Conservation (phyloP, 1,139 yeast genomes). For the Pichia sorboxylosa region DNA sequence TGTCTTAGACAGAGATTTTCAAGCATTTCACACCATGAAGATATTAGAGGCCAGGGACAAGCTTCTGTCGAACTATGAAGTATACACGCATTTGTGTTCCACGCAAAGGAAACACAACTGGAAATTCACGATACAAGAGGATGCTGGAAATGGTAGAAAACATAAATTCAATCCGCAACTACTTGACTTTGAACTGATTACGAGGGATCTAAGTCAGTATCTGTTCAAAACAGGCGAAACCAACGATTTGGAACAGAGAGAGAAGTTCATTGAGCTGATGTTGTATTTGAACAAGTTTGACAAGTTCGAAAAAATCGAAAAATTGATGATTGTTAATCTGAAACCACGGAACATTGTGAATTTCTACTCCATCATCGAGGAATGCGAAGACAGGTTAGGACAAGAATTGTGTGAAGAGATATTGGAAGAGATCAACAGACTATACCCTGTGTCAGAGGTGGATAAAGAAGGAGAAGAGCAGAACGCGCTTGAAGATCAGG, state of each 20-base stretch:
- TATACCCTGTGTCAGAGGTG: slow-evolving; percentile 31
- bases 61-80: slow-evolving; percentile 65
- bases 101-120: slow-evolving; percentile 38
- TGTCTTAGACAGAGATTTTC: no score
- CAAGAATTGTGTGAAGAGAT: slow-evolving; percentile 51
- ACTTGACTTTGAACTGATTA: slow-evolving; percentile 50
- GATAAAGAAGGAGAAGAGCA: slow-evolving; percentile 9
- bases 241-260: slow-evolving; percentile 18
- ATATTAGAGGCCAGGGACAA: slow-evolving; percentile 42
- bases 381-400: slow-evolving; percentile 72
- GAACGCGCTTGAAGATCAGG: slow-evolving; percentile 8
- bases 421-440: slow-evolving; percentile 35
- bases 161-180: slow-evolving; percentile 29
- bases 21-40: no score
- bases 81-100: slow-evolving; percentile 44
- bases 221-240: slow-evolving; percentile 22
- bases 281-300: slow-evolving; percentile 38
- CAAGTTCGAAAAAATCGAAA: slow-evolving; percentile 74
- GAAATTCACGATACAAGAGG: slow-evolving; percentile 28
- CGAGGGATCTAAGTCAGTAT: slow-evolving; percentile 43
- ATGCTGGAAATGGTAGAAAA: background rate
- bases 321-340: slow-evolving; percentile 69
- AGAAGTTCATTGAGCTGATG: slow-evolving; percentile 44
- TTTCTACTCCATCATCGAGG: slow-evolving; percentile 73
- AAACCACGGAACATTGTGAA: slow-evolving; percentile 74